Percentiles rank a stretch among this genome's conserved stretches.
Evolutionary conservation across 345 rosid species (phyloP).

Genomic region (Ceriops tagal): DNA sequence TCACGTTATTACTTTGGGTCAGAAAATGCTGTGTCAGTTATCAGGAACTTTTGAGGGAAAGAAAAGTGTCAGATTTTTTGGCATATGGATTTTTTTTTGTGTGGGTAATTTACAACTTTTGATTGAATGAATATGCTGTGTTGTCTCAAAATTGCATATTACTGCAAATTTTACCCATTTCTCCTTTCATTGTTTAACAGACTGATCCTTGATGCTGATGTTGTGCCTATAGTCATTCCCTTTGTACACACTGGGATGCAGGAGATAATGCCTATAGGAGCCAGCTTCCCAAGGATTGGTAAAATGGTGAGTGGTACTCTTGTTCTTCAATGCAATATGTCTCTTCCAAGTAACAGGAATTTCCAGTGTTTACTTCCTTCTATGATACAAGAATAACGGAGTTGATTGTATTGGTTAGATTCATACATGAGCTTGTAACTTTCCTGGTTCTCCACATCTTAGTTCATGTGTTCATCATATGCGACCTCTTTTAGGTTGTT

Average conservation of each 20-base stretch:
- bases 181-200: constrained; percentile 29
- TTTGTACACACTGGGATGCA: constrained; percentile 97
- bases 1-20: neutral
- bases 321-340: neutral
- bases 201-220: constrained; percentile 83
- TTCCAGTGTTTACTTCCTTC: too few species aligned
- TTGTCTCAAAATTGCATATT: too few species aligned
- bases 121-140: too few species aligned
- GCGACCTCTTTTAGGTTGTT: too few species aligned
- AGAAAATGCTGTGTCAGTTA: neutral
- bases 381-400: too few species aligned
- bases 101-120: too few species aligned
- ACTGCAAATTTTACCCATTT: neutral
- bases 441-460: neutral
- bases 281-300: constrained; percentile 83
- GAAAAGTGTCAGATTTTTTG: neutral
- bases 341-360: neutral
- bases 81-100: too few species aligned
- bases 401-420: too few species aligned
- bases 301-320: constrained; percentile 52
- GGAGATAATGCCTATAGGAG: constrained; percentile 91
- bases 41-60: neutral
- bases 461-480: too few species aligned
- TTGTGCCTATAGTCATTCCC: constrained; percentile 75
- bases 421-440: too few species aligned